phyloP scores from a whole-genome alignment of 2,329 filamentous ascomycete species.

The Metarhizium robertsii region DNA sequence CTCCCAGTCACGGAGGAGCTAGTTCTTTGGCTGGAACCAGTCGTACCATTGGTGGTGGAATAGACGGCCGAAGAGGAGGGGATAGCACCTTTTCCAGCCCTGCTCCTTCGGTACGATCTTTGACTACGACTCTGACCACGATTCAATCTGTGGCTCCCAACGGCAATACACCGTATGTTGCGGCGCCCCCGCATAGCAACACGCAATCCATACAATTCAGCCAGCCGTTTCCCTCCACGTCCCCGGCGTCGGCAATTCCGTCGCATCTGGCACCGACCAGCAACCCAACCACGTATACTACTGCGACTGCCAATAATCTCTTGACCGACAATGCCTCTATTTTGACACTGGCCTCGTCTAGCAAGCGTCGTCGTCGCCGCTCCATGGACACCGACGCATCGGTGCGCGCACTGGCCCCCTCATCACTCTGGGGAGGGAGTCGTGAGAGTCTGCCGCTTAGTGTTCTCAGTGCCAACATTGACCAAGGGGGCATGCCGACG shows the following conservation, averaged over 20 bases:
- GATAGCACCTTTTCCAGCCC: slow-evolving; percentile 76
- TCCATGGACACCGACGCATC: slow-evolving; percentile 82
- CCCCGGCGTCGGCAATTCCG: slow-evolving; percentile 64
- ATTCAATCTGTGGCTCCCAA: slow-evolving; percentile 67
- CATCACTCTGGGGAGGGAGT: slow-evolving; percentile 72
- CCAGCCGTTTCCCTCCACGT: slow-evolving; percentile 54
- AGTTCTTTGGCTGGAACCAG: slow-evolving; percentile 64
- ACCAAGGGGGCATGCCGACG: slow-evolving; percentile 33
- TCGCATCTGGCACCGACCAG: slow-evolving; percentile 51
- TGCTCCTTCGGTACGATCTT: slow-evolving; percentile 67
- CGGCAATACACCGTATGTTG: slow-evolving; percentile 24
- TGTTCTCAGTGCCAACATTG: slow-evolving; percentile 64
- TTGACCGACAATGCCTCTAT: slow-evolving; percentile 82
- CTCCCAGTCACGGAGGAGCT: slow-evolving; percentile 58
- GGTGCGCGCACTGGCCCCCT: slow-evolving; percentile 74
- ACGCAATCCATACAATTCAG: slow-evolving; percentile 50
- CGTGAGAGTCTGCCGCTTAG: slow-evolving; percentile 72
- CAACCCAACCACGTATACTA: slow-evolving; percentile 63
- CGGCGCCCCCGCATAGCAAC: slow-evolving; percentile 26
- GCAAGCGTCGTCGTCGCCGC: slow-evolving; percentile 65
- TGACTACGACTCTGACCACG: slow-evolving; percentile 77
- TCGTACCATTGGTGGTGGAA: slow-evolving; percentile 55
- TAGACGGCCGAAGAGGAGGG: slow-evolving; percentile 60
- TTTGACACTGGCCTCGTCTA: slow-evolving; percentile 73
- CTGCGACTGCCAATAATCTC: slow-evolving; percentile 73